Evolutionary conservation across 495 filamentous ascomycete species (phyloP).

Genomic region (Penicillium crystallinum): DNA sequence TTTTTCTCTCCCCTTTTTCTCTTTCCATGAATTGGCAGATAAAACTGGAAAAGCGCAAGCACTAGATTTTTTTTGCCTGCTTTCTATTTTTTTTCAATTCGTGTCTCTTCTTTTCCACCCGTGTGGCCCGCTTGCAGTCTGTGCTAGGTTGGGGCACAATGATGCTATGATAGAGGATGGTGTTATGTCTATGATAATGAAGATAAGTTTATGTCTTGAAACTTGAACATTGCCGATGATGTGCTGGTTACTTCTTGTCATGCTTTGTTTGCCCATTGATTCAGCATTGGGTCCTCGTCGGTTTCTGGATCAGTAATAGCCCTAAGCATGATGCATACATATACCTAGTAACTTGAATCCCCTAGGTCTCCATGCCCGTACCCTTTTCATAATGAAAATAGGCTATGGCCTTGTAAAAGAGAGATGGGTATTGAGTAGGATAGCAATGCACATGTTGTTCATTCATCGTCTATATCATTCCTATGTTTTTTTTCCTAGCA

Average conservation of each 20-base stretch:
- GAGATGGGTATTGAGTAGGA: too few relatives aligned
- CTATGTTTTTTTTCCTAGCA: constrained; percentile 1
- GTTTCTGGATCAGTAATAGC: too few relatives aligned
- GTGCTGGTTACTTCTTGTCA: background rate
- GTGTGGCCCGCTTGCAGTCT: constrained; percentile 8
- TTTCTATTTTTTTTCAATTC: constrained; percentile 7
- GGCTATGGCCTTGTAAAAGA: too few relatives aligned
- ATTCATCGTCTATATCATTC: constrained; percentile 9
- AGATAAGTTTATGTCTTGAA: constrained; percentile 17
- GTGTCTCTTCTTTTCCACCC: constrained; percentile 10
- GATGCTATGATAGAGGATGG: constrained; percentile 30
- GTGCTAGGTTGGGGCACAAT: constrained; percentile 14
- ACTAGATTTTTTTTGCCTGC: constrained; percentile 1
- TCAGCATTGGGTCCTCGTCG: too few relatives aligned
- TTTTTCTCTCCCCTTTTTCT: background rate
- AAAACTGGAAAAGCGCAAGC: constrained; percentile 1
- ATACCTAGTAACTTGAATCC: too few relatives aligned
- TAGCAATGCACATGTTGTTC: constrained; percentile 1
- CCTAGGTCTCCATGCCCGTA: too few relatives aligned
- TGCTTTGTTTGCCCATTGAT: background rate
- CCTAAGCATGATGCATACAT: background rate
- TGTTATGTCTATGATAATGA: constrained; percentile 29
- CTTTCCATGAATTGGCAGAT: background rate
- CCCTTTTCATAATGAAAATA: too few relatives aligned
- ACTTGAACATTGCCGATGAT: background rate